Evolutionary conservation across 441 rosid species (phyloP).

Genomic region (Hura crepitans): DNA sequence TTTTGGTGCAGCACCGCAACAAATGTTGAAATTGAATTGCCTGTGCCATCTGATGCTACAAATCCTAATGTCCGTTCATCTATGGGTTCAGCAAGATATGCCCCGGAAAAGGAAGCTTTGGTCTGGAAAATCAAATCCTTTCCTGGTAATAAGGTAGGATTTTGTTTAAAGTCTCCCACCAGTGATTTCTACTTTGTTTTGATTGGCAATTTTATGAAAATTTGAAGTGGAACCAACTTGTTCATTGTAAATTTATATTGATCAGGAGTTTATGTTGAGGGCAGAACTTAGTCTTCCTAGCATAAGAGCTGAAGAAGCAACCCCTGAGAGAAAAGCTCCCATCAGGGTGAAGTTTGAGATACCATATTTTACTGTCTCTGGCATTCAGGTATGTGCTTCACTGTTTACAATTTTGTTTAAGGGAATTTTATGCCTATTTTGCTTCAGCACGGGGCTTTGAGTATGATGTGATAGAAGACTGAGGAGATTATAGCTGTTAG

Average conservation of each 20-base stretch:
- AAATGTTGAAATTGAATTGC: slow-evolving; percentile 91
- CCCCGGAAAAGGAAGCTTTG: slow-evolving; percentile 90
- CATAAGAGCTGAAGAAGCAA: slow-evolving; percentile 85
- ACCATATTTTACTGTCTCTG: slow-evolving; percentile 95
- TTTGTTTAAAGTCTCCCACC: neutral
- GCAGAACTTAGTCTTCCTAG: slow-evolving; percentile 97
- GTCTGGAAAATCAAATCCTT: slow-evolving; percentile 97
- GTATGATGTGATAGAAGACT: neutral
- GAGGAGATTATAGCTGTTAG: neutral
- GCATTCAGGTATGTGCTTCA: slow-evolving; percentile 13
- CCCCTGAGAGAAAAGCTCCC: slow-evolving; percentile 92
- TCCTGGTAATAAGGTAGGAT: slow-evolving; percentile 85
- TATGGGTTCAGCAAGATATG: slow-evolving; percentile 92
- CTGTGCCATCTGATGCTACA: slow-evolving; percentile 90
- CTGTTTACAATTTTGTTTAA: neutral
- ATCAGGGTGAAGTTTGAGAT: slow-evolving; percentile 97
- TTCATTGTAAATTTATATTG: neutral
- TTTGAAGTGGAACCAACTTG: neutral
- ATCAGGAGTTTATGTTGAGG: slow-evolving; percentile 69
- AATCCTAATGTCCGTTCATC: slow-evolving; percentile 88
- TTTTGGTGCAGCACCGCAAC: slow-evolving; percentile 70
- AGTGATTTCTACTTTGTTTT: neutral
- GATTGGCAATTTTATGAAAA: neutral
- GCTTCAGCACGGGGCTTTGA: neutral
- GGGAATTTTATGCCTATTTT: neutral